Conservation (phyloP, 164 flowering plant genomes). For the Hamamelis virginiana region DNA sequence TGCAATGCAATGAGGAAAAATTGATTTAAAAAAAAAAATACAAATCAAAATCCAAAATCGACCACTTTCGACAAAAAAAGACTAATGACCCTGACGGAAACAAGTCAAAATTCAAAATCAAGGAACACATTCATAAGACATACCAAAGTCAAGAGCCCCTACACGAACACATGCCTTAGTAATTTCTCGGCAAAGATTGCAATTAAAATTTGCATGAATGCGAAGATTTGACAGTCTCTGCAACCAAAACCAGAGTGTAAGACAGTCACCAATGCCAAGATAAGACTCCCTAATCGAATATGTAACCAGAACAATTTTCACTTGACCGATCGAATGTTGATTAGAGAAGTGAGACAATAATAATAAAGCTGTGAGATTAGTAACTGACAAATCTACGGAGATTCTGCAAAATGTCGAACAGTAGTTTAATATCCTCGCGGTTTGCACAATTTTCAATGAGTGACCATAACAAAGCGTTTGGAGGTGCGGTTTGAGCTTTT, state of each 20-base stretch:
- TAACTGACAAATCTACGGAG: slow-evolving; percentile 82
- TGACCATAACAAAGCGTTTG: slow-evolving; percentile 84
- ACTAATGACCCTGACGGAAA: no score
- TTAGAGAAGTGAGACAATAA: no score
- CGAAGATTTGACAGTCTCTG: slow-evolving; percentile 93
- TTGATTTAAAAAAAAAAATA: no score
- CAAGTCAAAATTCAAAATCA: no score
- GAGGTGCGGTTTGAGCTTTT: slow-evolving; percentile 60
- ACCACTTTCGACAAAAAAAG: no score
- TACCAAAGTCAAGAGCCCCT: slow-evolving; percentile 87
- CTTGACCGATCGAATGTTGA: no score
- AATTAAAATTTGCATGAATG: slow-evolving; percentile 68
- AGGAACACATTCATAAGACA: no score
- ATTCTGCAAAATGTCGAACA: slow-evolving; percentile 61
- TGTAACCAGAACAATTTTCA: no score
- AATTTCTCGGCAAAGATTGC: slow-evolving; percentile 71
- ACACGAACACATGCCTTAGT: slow-evolving; percentile 82
- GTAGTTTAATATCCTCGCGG: slow-evolving; percentile 65
- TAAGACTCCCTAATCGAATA: no score
- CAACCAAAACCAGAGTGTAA: slow-evolving; percentile 23
- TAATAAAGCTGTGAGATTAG: not conserved
- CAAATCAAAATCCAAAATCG: no score
- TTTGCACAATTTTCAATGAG: slow-evolving; percentile 62
- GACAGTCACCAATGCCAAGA: slow-evolving; percentile 11
- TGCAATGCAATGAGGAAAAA: no score